A percentile compares a stretch with the other conserved stretches of the same genome.
These are phyloP conservation scores for Hirschfeldia incana DNA, from an alignment of 345 rosid species.

Conservation along the genomic window DNA sequence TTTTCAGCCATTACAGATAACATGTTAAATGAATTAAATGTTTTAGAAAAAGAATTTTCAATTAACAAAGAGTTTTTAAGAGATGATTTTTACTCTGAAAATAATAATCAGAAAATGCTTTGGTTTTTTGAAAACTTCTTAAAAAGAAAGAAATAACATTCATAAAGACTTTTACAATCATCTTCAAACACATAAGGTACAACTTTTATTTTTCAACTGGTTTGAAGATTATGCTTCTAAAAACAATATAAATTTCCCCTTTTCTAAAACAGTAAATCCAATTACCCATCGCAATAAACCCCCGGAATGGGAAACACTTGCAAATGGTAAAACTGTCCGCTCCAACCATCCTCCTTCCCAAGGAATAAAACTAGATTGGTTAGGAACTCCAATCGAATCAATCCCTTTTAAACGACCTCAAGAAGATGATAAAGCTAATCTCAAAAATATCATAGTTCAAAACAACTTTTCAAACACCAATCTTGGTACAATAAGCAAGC, in stretches of 20 bases:
- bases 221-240: no score
- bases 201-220: background rate
- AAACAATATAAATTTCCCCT: no score
- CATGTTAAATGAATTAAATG: background rate
- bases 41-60: no score
- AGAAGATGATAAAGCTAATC: background rate
- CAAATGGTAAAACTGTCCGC: background rate
- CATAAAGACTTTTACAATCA: background rate
- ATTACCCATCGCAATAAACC: no score
- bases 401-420: background rate
- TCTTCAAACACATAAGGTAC: background rate
- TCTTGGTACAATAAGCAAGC: background rate
- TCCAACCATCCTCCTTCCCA: background rate
- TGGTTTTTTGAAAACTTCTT: background rate
- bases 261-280: no score
- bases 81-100: no score
- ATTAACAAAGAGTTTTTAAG: no score
- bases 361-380: background rate
- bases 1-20: no score
- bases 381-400: background rate
- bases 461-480: background rate
- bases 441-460: background rate
- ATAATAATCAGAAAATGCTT: background rate
- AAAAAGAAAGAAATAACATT: background rate
- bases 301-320: background rate